Percentiles rank a stretch among this genome's conserved stretches.
Evolutionary conservation across 306 rosid species (phyloP).

Genomic region (Rubus idaeus): DNA sequence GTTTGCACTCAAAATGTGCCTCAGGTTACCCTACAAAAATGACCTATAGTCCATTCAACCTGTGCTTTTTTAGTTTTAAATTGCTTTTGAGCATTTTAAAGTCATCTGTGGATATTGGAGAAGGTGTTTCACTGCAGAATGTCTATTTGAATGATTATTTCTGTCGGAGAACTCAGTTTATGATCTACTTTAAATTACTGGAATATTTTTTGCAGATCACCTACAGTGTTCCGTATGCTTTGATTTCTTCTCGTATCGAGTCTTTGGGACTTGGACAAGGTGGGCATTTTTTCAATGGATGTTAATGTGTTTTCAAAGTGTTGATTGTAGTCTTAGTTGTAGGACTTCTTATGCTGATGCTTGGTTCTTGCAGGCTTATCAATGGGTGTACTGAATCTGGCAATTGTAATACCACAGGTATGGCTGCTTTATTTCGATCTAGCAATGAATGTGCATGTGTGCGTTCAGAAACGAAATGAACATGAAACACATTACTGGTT

Average conservation of each 20-base stretch:
- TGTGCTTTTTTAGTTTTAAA: background rate
- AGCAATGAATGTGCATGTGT: background rate
- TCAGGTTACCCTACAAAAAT: background rate
- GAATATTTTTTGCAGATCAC: slow-evolving; percentile 69
- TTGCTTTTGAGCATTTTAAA: background rate
- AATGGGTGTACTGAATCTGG: slow-evolving; percentile 90
- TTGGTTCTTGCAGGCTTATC: slow-evolving; percentile 75
- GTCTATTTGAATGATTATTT: background rate
- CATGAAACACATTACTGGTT: background rate
- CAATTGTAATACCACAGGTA: slow-evolving; percentile 93
- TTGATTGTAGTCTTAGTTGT: slow-evolving; percentile 15
- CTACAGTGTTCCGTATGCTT: slow-evolving; percentile 91
- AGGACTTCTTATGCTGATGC: slow-evolving; percentile 26
- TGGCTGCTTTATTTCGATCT: slow-evolving; percentile 15
- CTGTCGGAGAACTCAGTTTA: slow-evolving; percentile 1
- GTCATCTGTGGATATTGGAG: background rate
- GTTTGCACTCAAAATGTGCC: background rate
- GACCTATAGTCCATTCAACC: background rate
- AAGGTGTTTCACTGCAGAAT: background rate
- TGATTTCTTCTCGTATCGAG: slow-evolving; percentile 73
- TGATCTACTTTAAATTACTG: slow-evolving; percentile 2
- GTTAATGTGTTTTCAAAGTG: slow-evolving; percentile 10
- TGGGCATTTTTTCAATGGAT: slow-evolving; percentile 31
- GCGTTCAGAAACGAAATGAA: background rate
- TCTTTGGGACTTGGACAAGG: slow-evolving; percentile 96